phyloP scores from a whole-genome alignment of 768 basidiomycete species.

The Tricholoma matsutake region DNA sequence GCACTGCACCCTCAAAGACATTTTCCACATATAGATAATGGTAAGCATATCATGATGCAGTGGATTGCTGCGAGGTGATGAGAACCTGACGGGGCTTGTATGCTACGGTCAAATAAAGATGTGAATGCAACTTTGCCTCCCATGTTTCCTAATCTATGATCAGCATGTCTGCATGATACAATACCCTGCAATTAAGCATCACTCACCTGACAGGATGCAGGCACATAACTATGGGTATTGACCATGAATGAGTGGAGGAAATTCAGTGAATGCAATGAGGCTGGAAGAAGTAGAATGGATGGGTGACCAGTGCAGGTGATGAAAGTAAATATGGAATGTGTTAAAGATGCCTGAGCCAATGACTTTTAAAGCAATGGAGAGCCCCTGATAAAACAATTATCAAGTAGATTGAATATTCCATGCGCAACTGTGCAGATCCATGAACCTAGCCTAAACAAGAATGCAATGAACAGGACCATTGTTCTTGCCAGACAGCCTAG shows the following conservation, averaged over 20 bases:
- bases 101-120: not conserved
- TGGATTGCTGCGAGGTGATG: not conserved
- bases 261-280: not conserved
- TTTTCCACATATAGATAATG: slow-evolving; percentile 1
- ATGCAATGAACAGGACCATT: not conserved
- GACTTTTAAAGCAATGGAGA: not conserved
- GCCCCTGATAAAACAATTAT: not conserved
- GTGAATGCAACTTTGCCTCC: not conserved
- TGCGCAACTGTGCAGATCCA: too few relatives aligned
- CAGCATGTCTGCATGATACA: not conserved
- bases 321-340: not conserved
- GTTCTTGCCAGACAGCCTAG: not conserved
- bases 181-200: not conserved
- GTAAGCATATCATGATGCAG: not conserved
- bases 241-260: not conserved
- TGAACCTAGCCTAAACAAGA: too few relatives aligned
- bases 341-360: not conserved
- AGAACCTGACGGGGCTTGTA: not conserved
- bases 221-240: not conserved
- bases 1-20: not conserved
- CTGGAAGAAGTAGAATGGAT: not conserved
- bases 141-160: not conserved
- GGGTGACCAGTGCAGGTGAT: not conserved
- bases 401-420: not conserved
- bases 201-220: not conserved